Evolutionary conservation across 208 protist genomes (phyloP), one percentile per base, ranked within the genome.

Genomic region (Novymonas esmeraldas): DNA sequence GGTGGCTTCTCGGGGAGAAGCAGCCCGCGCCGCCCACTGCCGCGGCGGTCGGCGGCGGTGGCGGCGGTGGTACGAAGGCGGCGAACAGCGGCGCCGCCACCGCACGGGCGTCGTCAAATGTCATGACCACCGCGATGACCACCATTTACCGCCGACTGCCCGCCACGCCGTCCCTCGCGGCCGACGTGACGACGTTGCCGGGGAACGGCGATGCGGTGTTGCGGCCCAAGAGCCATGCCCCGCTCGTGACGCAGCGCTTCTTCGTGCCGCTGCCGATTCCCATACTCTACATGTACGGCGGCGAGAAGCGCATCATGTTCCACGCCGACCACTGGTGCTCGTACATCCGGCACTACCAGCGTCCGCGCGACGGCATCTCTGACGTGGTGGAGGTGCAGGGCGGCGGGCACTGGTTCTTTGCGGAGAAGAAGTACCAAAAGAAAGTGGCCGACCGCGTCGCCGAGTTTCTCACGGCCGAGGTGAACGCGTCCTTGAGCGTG

Each of bases 371-470:
- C 59, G 85, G 85, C 28, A 81, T 87, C 16, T 94, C 88, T 0
- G 70, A 87, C 38, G 88, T 89, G 39, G 73, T 94, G 1, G 67
- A 73, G 48, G 68, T 94, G 20, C 68, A 79, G 33, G 83, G 79
- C n/a, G 85, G 79, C 2, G 85, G 85, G 0, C 85, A 92, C 65
- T 94, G 85, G 85, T 94, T 92, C 64, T 94, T 92, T 48, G 83
- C 88, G 0, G 88, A 91, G 51, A 64, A 70, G 5, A 73, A 73
- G 48, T 83, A 81, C 45, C 79, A 76, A 33, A 60, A 59, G 44
- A 66, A 79, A 51, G 85, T 92, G n/a, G 72, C 74, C 0, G 60
- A 87, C 49, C 73, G 68, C 18, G 70, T 89, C 6, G 52, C 51
- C 6, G 81, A 84, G 28, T 88, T 94, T 63, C 63, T 87, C 26